These are phyloP conservation scores for Arthromyces matolae DNA, from an alignment of 768 basidiomycete genomes.

Conservation along the genomic window DNA sequence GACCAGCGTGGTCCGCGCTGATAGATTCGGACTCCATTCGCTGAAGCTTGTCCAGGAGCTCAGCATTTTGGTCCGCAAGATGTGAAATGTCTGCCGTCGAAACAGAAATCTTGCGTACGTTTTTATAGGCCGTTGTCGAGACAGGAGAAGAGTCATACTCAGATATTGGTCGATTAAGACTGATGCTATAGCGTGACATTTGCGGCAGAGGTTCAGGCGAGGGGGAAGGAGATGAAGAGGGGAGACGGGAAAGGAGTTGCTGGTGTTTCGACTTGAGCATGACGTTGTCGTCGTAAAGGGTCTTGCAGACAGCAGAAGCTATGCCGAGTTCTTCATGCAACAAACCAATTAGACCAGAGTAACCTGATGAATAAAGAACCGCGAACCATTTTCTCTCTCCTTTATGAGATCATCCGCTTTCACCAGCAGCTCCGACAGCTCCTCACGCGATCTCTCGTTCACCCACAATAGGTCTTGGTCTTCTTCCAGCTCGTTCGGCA, in stretches of 20 bases:
- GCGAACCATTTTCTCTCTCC: slow-evolving; percentile 70
- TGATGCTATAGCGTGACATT: slow-evolving; percentile 25
- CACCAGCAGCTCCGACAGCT: slow-evolving; percentile 63
- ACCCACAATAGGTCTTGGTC: slow-evolving; percentile 47
- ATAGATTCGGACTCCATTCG: slow-evolving; percentile 68
- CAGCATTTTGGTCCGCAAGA: slow-evolving; percentile 80
- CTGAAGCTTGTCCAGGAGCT: slow-evolving; percentile 73
- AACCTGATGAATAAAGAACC: slow-evolving; percentile 1
- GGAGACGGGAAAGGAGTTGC: slow-evolving; percentile 62
- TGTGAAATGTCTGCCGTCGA: slow-evolving; percentile 65
- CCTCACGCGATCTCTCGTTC: slow-evolving; percentile 66
- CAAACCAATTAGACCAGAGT: not conserved
- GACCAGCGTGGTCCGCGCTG: slow-evolving; percentile 62
- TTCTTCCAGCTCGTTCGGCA: slow-evolving; percentile 19
- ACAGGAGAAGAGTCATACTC: slow-evolving; percentile 18
- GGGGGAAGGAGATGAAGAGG: slow-evolving; percentile 40
- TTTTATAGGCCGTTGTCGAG: slow-evolving; percentile 21
- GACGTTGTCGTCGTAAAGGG: slow-evolving; percentile 64
- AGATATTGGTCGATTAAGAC: slow-evolving; percentile 20
- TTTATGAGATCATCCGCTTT: slow-evolving; percentile 76
- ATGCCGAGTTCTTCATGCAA: slow-evolving; percentile 53
- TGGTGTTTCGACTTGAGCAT: slow-evolving; percentile 70
- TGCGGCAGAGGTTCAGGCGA: slow-evolving; percentile 34
- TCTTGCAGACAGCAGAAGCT: slow-evolving; percentile 67
- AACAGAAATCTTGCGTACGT: slow-evolving; percentile 53